Evolutionary conservation across 495 filamentous ascomycete genomes (phyloP).

Genomic region (Pyronema omphalodes): DNA sequence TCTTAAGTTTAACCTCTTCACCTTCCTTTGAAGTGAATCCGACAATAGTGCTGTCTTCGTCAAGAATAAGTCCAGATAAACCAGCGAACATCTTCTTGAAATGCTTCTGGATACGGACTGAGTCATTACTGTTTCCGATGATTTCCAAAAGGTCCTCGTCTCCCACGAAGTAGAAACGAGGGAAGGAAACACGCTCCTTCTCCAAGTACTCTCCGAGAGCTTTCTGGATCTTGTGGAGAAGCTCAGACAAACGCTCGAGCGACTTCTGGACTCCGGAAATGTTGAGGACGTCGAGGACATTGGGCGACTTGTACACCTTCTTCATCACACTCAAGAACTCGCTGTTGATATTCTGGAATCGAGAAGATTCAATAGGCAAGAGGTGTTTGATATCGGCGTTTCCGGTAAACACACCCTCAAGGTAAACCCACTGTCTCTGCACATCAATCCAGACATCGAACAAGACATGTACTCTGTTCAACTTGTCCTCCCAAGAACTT

Average conservation of each 20-base stretch:
- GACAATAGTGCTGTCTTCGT: conserved; percentile 71
- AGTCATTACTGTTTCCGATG: conserved; percentile 97
- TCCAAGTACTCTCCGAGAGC: conserved; percentile 96
- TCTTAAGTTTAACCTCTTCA: conserved; percentile 72
- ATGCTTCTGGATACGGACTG: conserved; percentile 85
- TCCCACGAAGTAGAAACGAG: conserved; percentile 96
- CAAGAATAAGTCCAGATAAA: conserved; percentile 71
- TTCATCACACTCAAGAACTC: conserved; percentile 97
- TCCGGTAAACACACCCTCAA: conserved; percentile 95
- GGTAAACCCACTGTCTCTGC: conserved; percentile 96
- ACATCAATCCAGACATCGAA: conserved; percentile 99
- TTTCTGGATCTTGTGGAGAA: conserved; percentile 98
- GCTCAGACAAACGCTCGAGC: conserved; percentile 76
- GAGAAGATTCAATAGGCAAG: conserved; percentile 81
- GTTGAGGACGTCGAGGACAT: conserved; percentile 83
- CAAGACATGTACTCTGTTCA: conserved; percentile 89
- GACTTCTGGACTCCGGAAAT: conserved; percentile 93
- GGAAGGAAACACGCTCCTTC: conserved; percentile 89
- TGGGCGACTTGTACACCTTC: conserved; percentile 88
- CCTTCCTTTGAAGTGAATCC: conserved; percentile 93
- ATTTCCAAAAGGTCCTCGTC: conserved; percentile 98
- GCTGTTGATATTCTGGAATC: conserved; percentile 97
- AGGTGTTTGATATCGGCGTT: conserved; percentile 98
- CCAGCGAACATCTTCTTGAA: conserved; percentile 99
- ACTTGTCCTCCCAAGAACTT: conserved; percentile 87